A percentile compares a stretch with the other conserved stretches of the same genome.
Evolutionary conservation across 306 rosid genomes (phyloP).

Genomic region (barrel medic (Medicago truncatula)): MtrunA17r5.0-ANR NC_053043.1:40076501-40077000

Average conservation of each 20-base stretch:
- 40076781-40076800: background rate
- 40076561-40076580: slow-evolving; percentile 16
- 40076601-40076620: background rate
- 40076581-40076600: slow-evolving; percentile 30
- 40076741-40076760: background rate
- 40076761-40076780: background rate
- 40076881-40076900: slow-evolving; percentile 21
- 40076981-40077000: background rate
- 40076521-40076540: background rate
- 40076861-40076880: slow-evolving; percentile 16
- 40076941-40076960: slow-evolving; percentile 24
- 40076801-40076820: background rate
- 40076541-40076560: background rate
- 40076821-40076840: background rate
- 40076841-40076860: slow-evolving; percentile 1
- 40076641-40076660: background rate
- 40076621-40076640: slow-evolving; percentile 1
- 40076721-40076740: background rate
- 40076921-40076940: background rate
- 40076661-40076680: background rate
- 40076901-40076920: slow-evolving; percentile 16
- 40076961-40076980: slow-evolving; percentile 17
- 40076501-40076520: slow-evolving; percentile 10
- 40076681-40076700: slow-evolving; percentile 14
- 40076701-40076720: background rate